Percentiles rank a stretch among this genome's conserved stretches.
phyloP scores from a whole-genome alignment of 495 filamentous ascomycete species.

The Collariella sp. region DNA sequence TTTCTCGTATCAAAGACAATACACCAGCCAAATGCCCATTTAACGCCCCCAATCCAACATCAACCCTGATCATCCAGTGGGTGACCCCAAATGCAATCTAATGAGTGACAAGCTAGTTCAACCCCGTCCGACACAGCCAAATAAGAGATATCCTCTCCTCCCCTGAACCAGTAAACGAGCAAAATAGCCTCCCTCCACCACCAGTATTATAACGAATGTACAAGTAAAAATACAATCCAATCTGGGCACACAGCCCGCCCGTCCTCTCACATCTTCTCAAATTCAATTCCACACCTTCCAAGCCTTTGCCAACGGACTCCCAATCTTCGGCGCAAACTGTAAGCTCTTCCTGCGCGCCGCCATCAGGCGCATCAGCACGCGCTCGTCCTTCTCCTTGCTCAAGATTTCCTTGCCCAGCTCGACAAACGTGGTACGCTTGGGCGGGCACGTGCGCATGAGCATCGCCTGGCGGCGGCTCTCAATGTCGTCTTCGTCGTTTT shows the following conservation, averaged over 20 bases:
- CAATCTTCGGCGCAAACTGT: conserved; percentile 70
- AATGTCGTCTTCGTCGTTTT: conserved; percentile 12
- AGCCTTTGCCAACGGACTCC: conserved; percentile 56
- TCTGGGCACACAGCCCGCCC: background rate
- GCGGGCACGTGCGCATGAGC: conserved; percentile 65
- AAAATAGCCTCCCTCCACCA: background rate
- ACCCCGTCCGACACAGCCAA: background rate
- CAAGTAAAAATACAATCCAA: background rate
- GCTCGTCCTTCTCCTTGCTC: conserved; percentile 36
- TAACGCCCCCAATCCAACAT: conserved; percentile 1
- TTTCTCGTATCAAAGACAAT: background rate
- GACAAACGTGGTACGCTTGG: conserved; percentile 44
- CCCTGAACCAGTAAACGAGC: background rate
- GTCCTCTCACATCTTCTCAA: background rate
- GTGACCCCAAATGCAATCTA: background rate
- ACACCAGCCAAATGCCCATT: background rate
- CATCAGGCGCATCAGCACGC: conserved; percentile 57
- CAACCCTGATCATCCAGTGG: background rate
- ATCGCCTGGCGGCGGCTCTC: conserved; percentile 39
- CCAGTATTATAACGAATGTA: background rate
- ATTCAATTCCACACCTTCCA: conserved; percentile 11
- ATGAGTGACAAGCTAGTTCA: background rate
- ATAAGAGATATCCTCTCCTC: background rate
- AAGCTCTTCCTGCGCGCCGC: conserved; percentile 71
- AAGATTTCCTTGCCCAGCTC: conserved; percentile 33